A percentile compares a stretch with the other conserved stretches of the same genome.
phyloP scores from a whole-genome alignment of 2,329 filamentous ascomycete species.

The Eutypella sp. region DNA sequence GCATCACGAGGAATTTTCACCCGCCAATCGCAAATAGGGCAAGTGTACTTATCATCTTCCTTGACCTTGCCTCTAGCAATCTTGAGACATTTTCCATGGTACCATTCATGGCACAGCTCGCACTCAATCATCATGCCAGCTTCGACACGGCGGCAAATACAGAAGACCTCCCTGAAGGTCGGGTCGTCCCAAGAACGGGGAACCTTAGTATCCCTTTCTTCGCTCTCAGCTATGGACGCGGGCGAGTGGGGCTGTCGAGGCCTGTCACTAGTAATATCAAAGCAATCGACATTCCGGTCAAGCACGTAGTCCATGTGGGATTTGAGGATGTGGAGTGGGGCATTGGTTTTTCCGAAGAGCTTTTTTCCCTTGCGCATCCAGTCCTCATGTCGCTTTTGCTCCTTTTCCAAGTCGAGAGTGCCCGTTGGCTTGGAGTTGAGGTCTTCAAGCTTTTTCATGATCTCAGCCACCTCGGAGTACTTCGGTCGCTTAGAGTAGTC shows the following conservation, averaged over 20 bases:
- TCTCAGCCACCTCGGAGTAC: conserved; percentile 84
- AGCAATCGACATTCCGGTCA: conserved; percentile 84
- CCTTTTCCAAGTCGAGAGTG: conserved; percentile 87
- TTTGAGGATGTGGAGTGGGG: conserved; percentile 90
- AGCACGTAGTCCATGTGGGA: conserved; percentile 92
- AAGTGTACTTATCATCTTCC: conserved; percentile 97
- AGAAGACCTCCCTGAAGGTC: conserved; percentile 78
- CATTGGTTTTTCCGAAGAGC: conserved; percentile 95
- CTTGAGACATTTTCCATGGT: conserved; percentile 96
- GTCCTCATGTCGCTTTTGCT: conserved; percentile 92
- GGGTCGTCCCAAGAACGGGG: conserved; percentile 56
- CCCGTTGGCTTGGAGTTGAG: conserved; percentile 90
- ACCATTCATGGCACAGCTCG: conserved; percentile 98
- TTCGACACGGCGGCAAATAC: conserved; percentile 88
- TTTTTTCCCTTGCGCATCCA: conserved; percentile 99
- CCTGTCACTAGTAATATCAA: conserved; percentile 78
- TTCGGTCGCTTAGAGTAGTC: conserved; percentile 77
- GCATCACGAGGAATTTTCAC: conserved; percentile 96
- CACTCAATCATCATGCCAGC: conserved; percentile 99
- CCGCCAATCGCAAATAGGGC: conserved; percentile 95
- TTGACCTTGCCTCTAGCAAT: conserved; percentile 97
- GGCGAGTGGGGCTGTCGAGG: conserved; percentile 89
- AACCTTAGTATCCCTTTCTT: conserved; percentile 42
- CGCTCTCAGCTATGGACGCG: conserved; percentile 73
- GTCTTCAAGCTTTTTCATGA: conserved; percentile 81